Conservation (phyloP, 331 rosid species). For the Telfairia occidentalis region DNA sequence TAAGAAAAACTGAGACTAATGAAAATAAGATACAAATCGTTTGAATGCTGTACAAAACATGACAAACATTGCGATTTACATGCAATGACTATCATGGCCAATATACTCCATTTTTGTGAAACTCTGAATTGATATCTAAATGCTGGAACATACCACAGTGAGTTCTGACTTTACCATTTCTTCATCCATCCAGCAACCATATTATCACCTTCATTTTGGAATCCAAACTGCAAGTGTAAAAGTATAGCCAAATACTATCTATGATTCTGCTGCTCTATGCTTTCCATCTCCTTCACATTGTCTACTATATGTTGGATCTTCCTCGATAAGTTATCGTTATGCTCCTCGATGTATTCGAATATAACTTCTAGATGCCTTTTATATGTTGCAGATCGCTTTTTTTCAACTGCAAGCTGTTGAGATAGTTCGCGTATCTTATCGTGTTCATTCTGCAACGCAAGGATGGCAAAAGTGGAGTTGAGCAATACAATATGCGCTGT, state of each 20-base stretch:
- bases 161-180: neutral
- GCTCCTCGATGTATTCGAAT: slow-evolving; percentile 86
- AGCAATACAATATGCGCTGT: neutral
- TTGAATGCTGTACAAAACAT: slow-evolving; percentile 13
- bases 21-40: slow-evolving; percentile 7
- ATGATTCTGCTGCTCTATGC: slow-evolving; percentile 39
- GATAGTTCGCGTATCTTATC: slow-evolving; percentile 83
- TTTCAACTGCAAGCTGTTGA: slow-evolving; percentile 78
- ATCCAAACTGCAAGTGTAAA: neutral
- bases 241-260: slow-evolving; percentile 29
- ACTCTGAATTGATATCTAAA: slow-evolving; percentile 3
- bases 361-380: slow-evolving; percentile 87
- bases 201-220: neutral
- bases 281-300: slow-evolving; percentile 71
- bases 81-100: neutral
- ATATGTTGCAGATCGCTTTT: slow-evolving; percentile 71
- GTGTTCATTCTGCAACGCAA: slow-evolving; percentile 53
- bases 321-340: slow-evolving; percentile 67
- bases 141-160: neutral
- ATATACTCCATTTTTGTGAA: slow-evolving; percentile 5
- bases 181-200: neutral
- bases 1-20: neutral
- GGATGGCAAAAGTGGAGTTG: slow-evolving; percentile 7
- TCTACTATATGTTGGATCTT: slow-evolving; percentile 83
- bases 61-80: neutral